A percentile compares a stretch with the other conserved stretches of the same genome.
phyloP scores from a whole-genome alignment of 2,329 filamentous ascomycete genomes.

The Claviceps purpurea region DNA sequence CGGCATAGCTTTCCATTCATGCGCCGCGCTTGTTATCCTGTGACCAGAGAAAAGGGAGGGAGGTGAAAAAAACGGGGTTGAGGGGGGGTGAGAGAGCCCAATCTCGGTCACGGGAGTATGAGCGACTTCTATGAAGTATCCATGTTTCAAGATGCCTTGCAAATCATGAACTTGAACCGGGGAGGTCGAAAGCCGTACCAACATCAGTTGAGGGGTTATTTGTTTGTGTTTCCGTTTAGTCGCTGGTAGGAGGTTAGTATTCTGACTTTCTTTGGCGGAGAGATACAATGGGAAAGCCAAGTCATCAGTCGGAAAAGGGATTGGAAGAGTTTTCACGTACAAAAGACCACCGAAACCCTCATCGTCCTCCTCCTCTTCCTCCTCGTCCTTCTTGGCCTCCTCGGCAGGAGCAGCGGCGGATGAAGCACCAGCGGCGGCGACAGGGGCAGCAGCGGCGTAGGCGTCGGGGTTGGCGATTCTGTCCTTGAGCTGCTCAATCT shows the following conservation, averaged over 20 bases:
- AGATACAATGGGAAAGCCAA: too few relatives aligned
- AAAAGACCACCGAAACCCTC: constrained; percentile 73
- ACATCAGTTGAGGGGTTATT: constrained; percentile 16
- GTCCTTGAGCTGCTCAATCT: constrained; percentile 97
- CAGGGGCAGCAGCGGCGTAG: constrained; percentile 74
- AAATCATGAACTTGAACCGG: constrained; percentile 32
- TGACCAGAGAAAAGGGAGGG: constrained; percentile 14
- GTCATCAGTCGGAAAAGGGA: not conserved
- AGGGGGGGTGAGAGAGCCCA: not conserved
- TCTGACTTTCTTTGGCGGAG: not conserved
- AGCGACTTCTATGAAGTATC: constrained; percentile 32
- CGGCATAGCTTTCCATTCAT: constrained; percentile 15
- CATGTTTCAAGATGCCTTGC: constrained; percentile 22
- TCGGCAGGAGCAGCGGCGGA: constrained; percentile 40
- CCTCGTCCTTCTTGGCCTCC: constrained; percentile 52
- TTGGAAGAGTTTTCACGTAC: constrained; percentile 23
- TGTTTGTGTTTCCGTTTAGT: constrained; percentile 32
- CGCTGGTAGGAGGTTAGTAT: constrained; percentile 32
- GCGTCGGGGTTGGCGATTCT: constrained; percentile 98
- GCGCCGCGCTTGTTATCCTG: constrained; percentile 14
- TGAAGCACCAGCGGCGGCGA: constrained; percentile 31
- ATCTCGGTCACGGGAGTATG: constrained; percentile 23
- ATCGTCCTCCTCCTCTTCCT: constrained; percentile 56
- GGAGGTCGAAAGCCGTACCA: constrained; percentile 26
- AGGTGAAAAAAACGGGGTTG: not conserved